These are phyloP conservation scores for Pseudogymnoascus sp. DNA, from an alignment of 2,329 filamentous ascomycete species.

Conservation along the genomic window DNA sequence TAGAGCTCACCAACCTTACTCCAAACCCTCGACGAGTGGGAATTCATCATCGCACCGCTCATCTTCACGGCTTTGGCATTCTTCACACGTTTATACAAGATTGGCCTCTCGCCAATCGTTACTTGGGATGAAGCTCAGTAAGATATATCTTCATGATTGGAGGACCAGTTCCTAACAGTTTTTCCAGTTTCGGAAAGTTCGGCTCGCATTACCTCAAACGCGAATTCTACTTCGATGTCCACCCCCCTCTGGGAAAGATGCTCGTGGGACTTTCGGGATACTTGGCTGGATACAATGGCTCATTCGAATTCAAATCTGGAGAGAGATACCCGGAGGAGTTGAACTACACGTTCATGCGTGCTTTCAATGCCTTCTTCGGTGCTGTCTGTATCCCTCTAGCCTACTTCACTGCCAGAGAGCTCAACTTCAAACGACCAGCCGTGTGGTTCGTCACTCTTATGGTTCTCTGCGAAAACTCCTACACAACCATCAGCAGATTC, in stretches of 20 bases:
- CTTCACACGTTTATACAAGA: constrained; percentile 64
- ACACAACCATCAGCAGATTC: constrained; percentile 97
- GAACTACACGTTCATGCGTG: constrained; percentile 97
- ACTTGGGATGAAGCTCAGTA: constrained; percentile 75
- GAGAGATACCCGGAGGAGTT: constrained; percentile 90
- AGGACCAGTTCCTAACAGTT: constrained; percentile 14
- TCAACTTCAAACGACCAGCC: constrained; percentile 77
- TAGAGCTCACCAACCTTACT: constrained; percentile 50
- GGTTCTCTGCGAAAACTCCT: constrained; percentile 98
- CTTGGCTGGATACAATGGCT: constrained; percentile 95
- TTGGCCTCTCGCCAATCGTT: constrained; percentile 64
- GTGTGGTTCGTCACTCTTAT: constrained; percentile 95
- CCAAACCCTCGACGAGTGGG: constrained; percentile 56
- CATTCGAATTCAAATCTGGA: constrained; percentile 98
- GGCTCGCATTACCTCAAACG: constrained; percentile 98
- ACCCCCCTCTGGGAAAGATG: constrained; percentile 97
- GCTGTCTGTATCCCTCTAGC: constrained; percentile 88
- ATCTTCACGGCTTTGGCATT: constrained; percentile 56
- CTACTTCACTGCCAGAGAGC: constrained; percentile 88
- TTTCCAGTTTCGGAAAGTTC: constrained; percentile 81
- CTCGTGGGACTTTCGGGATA: constrained; percentile 94
- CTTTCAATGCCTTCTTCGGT: constrained; percentile 94
- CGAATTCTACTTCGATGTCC: constrained; percentile 97
- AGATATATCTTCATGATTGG: constrained; percentile 34
- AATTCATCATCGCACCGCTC: constrained; percentile 55